Evolutionary conservation across 805 yeast genomes (phyloP).

Genomic region (Candida koratica): DNA sequence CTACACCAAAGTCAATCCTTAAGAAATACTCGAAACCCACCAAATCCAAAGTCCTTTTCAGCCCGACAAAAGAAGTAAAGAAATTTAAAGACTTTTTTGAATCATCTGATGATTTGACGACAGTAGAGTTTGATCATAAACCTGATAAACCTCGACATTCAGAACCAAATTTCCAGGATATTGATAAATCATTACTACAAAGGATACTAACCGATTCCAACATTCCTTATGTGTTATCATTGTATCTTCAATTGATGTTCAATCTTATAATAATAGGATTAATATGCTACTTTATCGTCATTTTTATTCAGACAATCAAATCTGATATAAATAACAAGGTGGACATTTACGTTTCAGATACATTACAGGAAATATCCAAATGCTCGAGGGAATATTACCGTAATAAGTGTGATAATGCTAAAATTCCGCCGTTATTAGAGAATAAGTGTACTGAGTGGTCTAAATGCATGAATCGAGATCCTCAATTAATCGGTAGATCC

Average conservation of each 20-base stretch:
- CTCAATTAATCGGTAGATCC: slow-evolving; percentile 62
- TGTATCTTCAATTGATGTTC: slow-evolving; percentile 61
- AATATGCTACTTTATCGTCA: slow-evolving; percentile 47
- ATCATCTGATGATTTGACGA: slow-evolving; percentile 11
- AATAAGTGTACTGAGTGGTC: slow-evolving; percentile 69
- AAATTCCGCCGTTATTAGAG: slow-evolving; percentile 73
- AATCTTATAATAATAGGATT: slow-evolving; percentile 51
- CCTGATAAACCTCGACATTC: background rate
- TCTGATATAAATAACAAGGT: slow-evolving; percentile 70
- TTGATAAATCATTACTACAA: slow-evolving; percentile 5
- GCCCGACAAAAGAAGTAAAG: slow-evolving; percentile 30
- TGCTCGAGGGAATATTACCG: slow-evolving; percentile 68
- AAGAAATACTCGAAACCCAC: slow-evolving; percentile 6
- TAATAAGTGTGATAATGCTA: slow-evolving; percentile 66
- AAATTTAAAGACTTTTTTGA: slow-evolving; percentile 17
- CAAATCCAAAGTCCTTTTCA: slow-evolving; percentile 25
- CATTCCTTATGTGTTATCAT: slow-evolving; percentile 53
- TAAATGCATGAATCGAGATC: slow-evolving; percentile 78
- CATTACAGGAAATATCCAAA: slow-evolving; percentile 56
- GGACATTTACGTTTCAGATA: slow-evolving; percentile 56
- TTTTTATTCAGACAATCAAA: slow-evolving; percentile 53
- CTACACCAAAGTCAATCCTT: slow-evolving; percentile 16
- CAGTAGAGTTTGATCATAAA: background rate
- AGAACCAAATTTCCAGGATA: background rate
- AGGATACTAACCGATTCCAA: slow-evolving; percentile 35